Evolutionary conservation across 495 filamentous ascomycete genomes (phyloP), one percentile per base, ranked within the genome.

Genomic region (Sporormia fimetaria): DNA sequence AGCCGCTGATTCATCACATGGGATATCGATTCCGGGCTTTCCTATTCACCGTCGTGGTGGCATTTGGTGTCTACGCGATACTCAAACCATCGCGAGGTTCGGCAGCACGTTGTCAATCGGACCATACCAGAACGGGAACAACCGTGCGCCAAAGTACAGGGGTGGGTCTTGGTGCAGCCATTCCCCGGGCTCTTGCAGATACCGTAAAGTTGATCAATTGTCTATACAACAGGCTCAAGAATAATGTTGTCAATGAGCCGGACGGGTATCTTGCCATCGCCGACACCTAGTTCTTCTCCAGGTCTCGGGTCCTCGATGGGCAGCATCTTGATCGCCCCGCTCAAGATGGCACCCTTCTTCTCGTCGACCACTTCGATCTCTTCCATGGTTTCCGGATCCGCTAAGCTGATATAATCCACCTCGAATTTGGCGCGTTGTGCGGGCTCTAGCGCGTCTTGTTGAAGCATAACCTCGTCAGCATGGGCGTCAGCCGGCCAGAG

Each of bases 241-340:
- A 92, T 80, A 52, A 96, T 76, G 52, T 98, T 98, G 57, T 98
- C 90, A 58, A 98, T 95, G 57, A 98, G 62, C 39, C 90, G 70
- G 14, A 98, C 90, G 5, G 83, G 67, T 0, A 77, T 76, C 16
- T 66, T 67, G 18, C 77, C 81, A 50, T 75, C 74, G 4, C 83
- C 83, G 26, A 84, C 58, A 6, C 76, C 76, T 20, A 64, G 60
- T 40, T 83, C 75, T 62, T 96, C 86, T 1, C 68, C 78, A 15
- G 72, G 60, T 24, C 64, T 67, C 1, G 77, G 66, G 31, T 71
- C 69, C 55, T 90, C 80, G 5, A 94, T 62, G 0, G 85, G 82
- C 21, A 83, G 60, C 82, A 98, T 92, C 63, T 81, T 88, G 23
- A 98, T 62, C 2, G 90, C 90, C 12, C 83, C 81, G 54, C 87